phyloP scores from a whole-genome alignment of 75 land plant genomes.

The Cupressus sempervirens region DNA sequence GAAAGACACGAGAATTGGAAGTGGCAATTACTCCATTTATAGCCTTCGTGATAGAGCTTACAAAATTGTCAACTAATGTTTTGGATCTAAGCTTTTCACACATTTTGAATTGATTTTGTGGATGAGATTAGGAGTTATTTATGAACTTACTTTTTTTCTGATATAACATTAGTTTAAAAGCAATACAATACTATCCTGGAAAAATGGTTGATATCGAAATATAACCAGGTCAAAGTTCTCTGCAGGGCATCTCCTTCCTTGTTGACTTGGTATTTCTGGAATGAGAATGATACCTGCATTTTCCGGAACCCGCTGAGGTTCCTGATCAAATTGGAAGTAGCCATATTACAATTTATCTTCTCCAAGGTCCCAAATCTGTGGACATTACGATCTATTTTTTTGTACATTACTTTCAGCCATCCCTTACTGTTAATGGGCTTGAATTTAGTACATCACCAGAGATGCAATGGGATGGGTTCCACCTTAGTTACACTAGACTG shows the following conservation, averaged over 20 bases:
- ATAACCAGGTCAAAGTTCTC: not conserved
- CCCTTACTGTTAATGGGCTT: not conserved
- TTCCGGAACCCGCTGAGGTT: not conserved
- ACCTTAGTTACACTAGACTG: not conserved
- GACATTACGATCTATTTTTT: not conserved
- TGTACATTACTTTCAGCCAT: not conserved
- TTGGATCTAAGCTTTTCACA: not conserved
- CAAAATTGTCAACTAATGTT: not conserved
- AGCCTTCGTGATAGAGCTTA: not conserved
- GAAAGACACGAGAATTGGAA: not conserved
- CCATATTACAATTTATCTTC: not conserved
- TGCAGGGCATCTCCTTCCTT: not conserved
- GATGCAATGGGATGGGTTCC: not conserved
- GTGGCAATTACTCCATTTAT: not conserved
- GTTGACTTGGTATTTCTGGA: not conserved
- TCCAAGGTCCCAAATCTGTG: not conserved
- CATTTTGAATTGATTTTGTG: not conserved
- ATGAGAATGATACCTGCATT: not conserved
- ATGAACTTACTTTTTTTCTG: too few relatives aligned
- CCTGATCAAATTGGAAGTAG: not conserved
- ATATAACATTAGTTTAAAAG: not conserved
- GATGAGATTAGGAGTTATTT: not conserved
- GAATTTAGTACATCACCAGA: not conserved
- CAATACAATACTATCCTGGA: not conserved
- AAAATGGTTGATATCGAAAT: not conserved